A percentile compares a stretch with the other conserved stretches of the same genome.
Conservation (phyloP, 2,329 filamentous ascomycete genomes). For the Curvularia eragrostidis region DNA sequence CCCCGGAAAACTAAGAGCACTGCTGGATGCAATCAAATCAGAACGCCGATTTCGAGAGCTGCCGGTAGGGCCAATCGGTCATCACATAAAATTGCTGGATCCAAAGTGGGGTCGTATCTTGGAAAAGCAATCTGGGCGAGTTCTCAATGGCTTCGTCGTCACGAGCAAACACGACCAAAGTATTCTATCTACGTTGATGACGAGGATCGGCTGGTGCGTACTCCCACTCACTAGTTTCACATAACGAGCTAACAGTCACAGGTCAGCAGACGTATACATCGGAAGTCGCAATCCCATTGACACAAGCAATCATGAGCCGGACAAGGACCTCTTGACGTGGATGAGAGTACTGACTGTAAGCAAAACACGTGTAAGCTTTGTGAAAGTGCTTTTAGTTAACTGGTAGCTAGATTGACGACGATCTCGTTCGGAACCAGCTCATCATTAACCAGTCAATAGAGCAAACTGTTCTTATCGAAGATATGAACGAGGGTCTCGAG, state of each 20-base stretch:
- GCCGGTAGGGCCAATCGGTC: slow-evolving; percentile 84
- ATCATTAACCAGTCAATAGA: slow-evolving; percentile 86
- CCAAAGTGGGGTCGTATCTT: slow-evolving; percentile 84
- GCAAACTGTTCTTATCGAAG: slow-evolving; percentile 78
- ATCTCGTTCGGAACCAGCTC: slow-evolving; percentile 77
- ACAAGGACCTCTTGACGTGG: slow-evolving; percentile 74
- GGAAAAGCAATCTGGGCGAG: slow-evolving; percentile 75
- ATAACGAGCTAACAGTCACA: slow-evolving; percentile 26
- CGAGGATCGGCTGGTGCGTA: slow-evolving; percentile 29
- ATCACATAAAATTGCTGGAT: slow-evolving; percentile 76
- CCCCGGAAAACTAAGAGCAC: slow-evolving; percentile 60
- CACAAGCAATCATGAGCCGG: slow-evolving; percentile 74
- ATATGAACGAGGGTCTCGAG: slow-evolving; percentile 69
- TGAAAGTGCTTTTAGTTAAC: slow-evolving; percentile 9
- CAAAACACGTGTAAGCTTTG: neutral
- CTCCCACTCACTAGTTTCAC: neutral
- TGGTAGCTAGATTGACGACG: slow-evolving; percentile 71
- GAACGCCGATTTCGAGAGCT: slow-evolving; percentile 72
- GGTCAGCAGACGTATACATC: slow-evolving; percentile 68
- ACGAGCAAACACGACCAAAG: slow-evolving; percentile 76
- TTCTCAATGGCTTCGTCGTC: slow-evolving; percentile 80
- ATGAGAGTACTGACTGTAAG: slow-evolving; percentile 72
- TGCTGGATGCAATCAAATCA: slow-evolving; percentile 72
- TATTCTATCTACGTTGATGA: slow-evolving; percentile 71
- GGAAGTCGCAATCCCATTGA: slow-evolving; percentile 64